Evolutionary conservation across 2,329 filamentous ascomycete genomes (phyloP).

Genomic region (Clarireedia homoeocarpa): DNA sequence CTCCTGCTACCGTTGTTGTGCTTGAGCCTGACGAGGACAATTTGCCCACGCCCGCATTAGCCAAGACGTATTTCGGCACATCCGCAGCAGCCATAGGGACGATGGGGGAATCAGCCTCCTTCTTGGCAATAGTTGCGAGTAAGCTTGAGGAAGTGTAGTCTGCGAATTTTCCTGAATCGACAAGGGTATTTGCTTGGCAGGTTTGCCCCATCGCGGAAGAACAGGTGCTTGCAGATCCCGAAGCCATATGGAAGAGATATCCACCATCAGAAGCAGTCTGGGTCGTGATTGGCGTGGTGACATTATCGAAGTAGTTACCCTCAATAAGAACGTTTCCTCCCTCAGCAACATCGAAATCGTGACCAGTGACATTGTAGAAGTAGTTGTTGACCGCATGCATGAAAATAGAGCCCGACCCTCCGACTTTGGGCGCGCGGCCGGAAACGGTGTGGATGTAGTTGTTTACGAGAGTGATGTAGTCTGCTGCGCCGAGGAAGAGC

Average conservation of each 20-base stretch:
- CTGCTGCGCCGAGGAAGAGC: constrained; percentile 32
- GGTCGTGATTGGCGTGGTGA: constrained; percentile 23
- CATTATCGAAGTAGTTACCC: constrained; percentile 36
- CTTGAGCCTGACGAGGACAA: background rate
- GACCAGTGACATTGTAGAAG: constrained; percentile 34
- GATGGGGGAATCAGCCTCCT: background rate
- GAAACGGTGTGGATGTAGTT: constrained; percentile 37
- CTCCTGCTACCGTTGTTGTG: no score
- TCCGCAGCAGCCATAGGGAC: background rate
- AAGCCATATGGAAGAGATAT: background rate
- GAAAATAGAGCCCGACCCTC: constrained; percentile 24
- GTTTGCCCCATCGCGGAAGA: constrained; percentile 7
- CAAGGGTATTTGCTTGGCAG: constrained; percentile 10
- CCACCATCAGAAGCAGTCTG: background rate
- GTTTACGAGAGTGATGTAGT: constrained; percentile 32
- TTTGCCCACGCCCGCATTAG: constrained; percentile 6
- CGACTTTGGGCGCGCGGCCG: constrained; percentile 36
- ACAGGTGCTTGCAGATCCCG: constrained; percentile 4
- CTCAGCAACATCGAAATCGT: constrained; percentile 35
- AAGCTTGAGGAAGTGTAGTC: background rate
- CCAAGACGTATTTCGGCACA: background rate
- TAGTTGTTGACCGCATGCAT: constrained; percentile 35
- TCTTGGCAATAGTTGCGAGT: background rate
- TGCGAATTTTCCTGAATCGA: background rate
- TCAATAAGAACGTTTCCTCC: constrained; percentile 32